Conservation (phyloP, 2,329 filamentous ascomycete genomes). For the Metarhizium robertsii region DNA sequence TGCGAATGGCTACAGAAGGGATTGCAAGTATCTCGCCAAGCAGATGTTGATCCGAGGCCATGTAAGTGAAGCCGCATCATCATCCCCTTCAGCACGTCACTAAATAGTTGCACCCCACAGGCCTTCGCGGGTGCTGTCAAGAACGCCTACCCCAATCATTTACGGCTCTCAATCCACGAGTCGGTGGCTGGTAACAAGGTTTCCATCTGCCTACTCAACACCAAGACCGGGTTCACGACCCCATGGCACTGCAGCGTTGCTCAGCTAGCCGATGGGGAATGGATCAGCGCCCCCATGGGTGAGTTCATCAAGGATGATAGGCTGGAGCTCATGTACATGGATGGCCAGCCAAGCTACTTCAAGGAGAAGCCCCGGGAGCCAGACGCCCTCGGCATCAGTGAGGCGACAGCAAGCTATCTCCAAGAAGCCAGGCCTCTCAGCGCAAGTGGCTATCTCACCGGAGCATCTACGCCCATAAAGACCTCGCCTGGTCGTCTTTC, state of each 20-base stretch:
- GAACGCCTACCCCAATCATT: constrained; percentile 14
- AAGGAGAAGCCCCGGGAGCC: background rate
- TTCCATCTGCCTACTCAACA: constrained; percentile 19
- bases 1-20: constrained; percentile 14
- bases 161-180: constrained; percentile 20
- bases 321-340: constrained; percentile 14
- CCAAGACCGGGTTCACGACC: constrained; percentile 20
- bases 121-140: constrained; percentile 20
- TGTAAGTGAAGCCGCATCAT: constrained; percentile 10
- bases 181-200: constrained; percentile 18
- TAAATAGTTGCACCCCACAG: constrained; percentile 4
- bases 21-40: constrained; percentile 20
- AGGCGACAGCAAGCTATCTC: background rate
- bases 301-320: constrained; percentile 14
- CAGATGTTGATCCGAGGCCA: constrained; percentile 21
- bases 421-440: constrained; percentile 3
- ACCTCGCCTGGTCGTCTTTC: background rate
- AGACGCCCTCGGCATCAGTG: background rate
- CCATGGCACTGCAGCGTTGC: constrained; percentile 22
- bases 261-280: constrained; percentile 10
- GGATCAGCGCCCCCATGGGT: constrained; percentile 13
- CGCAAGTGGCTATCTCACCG: constrained; percentile 1
- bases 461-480: background rate
- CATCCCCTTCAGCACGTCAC: background rate
- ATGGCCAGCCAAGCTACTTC: constrained; percentile 12